These are phyloP conservation scores for Suhomyces faveliae DNA, from an alignment of 805 yeast genomes.

Conservation along the genomic window DNA sequence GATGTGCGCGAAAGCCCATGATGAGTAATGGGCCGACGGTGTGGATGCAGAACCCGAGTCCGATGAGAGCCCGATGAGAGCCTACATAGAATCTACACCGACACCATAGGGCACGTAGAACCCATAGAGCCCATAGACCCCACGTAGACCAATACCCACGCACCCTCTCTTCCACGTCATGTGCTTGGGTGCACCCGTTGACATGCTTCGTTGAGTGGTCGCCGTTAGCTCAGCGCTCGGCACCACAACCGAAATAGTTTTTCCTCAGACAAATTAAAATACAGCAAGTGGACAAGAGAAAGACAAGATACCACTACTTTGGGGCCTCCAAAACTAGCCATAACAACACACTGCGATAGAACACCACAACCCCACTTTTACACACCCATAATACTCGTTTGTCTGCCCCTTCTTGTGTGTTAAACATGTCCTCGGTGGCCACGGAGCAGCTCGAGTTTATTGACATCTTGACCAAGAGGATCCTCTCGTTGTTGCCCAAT, in stretches of 20 bases:
- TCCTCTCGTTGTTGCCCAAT: constrained; percentile 37
- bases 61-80: too few species aligned
- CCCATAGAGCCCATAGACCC: too few species aligned
- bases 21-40: too few species aligned
- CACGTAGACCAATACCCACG: too few species aligned
- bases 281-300: background rate
- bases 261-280: background rate
- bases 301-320: background rate
- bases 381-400: background rate
- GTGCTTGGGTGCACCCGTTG: background rate
- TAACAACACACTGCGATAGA: background rate
- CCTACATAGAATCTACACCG: too few species aligned
- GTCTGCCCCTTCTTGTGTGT: background rate
- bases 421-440: constrained; percentile 1
- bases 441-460: constrained; percentile 18
- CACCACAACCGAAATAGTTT: background rate
- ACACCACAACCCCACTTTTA: background rate
- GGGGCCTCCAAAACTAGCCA: background rate
- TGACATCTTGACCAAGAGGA: constrained; percentile 24
- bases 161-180: too few species aligned
- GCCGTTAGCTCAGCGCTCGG: background rate
- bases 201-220: background rate
- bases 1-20: too few species aligned
- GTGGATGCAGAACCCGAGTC: too few species aligned
- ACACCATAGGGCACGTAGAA: too few species aligned